Percentiles rank a stretch among this genome's conserved stretches.
Evolutionary conservation across 805 yeast species (phyloP).

Genomic region (Pichia scutulata): DNA sequence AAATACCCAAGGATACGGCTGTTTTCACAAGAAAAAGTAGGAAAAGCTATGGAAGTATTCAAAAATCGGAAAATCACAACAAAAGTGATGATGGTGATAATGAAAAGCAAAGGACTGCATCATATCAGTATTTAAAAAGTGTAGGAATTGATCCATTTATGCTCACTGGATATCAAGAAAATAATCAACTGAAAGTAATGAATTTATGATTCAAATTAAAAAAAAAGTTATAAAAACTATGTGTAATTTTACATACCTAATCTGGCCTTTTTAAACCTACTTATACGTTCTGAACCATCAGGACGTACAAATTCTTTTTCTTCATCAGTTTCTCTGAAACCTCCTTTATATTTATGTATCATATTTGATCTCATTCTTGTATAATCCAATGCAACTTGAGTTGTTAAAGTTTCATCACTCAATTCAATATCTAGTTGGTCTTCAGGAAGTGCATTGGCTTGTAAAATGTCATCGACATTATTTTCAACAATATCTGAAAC

Average conservation of each 20-base stretch:
- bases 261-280: conserved; percentile 61
- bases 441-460: conserved; percentile 16
- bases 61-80: background rate
- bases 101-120: conserved; percentile 14
- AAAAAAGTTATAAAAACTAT: background rate
- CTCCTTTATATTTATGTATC: conserved; percentile 36
- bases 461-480: conserved; percentile 25
- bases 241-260: conserved; percentile 15
- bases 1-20: conserved; percentile 19
- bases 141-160: conserved; percentile 25
- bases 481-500: conserved; percentile 39
- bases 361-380: conserved; percentile 47
- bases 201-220: background rate
- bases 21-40: conserved; percentile 19
- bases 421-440: conserved; percentile 25
- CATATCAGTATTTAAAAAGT: conserved; percentile 17
- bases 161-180: conserved; percentile 24
- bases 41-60: conserved; percentile 11
- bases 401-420: conserved; percentile 31
- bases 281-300: conserved; percentile 47
- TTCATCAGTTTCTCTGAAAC: conserved; percentile 37
- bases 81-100: background rate
- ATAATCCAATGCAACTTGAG: conserved; percentile 49
- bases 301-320: conserved; percentile 61
- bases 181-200: conserved; percentile 11